Evolutionary conservation across 2,329 filamentous ascomycete species (phyloP).

Genomic region (Teratosphaeria gauchensis): DNA sequence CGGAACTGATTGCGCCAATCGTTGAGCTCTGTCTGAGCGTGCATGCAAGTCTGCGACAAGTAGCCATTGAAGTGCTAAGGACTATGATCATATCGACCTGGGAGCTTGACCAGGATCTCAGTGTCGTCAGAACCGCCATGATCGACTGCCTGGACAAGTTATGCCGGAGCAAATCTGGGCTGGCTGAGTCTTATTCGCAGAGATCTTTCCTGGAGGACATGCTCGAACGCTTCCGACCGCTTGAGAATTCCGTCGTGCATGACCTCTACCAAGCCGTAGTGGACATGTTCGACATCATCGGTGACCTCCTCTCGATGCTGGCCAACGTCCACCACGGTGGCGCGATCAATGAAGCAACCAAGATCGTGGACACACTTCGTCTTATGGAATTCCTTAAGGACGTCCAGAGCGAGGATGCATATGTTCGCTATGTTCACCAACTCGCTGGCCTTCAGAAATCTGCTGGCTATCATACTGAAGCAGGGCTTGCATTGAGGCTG

Average conservation of each 20-base stretch:
- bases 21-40: constrained; percentile 92
- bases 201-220: constrained; percentile 88
- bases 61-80: constrained; percentile 86
- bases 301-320: constrained; percentile 83
- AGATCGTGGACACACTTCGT: constrained; percentile 78
- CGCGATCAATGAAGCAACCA: constrained; percentile 55
- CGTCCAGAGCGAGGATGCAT: constrained; percentile 95
- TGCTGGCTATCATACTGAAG: constrained; percentile 72
- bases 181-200: constrained; percentile 81
- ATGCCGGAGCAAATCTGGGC: constrained; percentile 61
- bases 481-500: constrained; percentile 76
- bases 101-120: constrained; percentile 86
- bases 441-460: constrained; percentile 68
- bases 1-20: constrained; percentile 79
- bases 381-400: constrained; percentile 95
- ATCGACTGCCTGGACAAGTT: constrained; percentile 85
- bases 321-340: constrained; percentile 80
- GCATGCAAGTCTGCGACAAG: constrained; percentile 78
- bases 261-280: constrained; percentile 66
- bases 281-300: constrained; percentile 71
- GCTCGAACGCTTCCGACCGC: constrained; percentile 65
- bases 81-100: constrained; percentile 99
- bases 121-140: constrained; percentile 88
- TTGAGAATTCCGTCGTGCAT: constrained; percentile 58
- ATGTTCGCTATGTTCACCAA: constrained; percentile 91